A percentile compares a stretch with the other conserved stretches of the same genome.
phyloP scores from a whole-genome alignment of 1,284 basidiomycete genomes.

The Microstroma glucosiphilum region DNA sequence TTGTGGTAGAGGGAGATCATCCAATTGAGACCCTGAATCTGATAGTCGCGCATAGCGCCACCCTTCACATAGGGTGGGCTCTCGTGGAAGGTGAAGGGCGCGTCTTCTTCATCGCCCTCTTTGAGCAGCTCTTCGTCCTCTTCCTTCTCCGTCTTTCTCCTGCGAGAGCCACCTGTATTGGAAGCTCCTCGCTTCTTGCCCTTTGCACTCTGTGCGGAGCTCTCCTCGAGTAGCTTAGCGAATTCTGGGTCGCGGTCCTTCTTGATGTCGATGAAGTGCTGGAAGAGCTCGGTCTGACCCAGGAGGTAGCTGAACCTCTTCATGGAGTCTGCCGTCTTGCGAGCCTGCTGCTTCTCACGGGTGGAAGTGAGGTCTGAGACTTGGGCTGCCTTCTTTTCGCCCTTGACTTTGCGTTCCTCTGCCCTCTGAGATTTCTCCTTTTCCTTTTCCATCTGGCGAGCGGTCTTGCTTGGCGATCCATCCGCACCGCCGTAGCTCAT shows the following conservation, averaged over 20 bases:
- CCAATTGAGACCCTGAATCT: slow-evolving; percentile 50
- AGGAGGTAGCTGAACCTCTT: slow-evolving; percentile 48
- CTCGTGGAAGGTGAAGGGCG: slow-evolving; percentile 42
- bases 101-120: slow-evolving; percentile 73
- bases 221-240: slow-evolving; percentile 70
- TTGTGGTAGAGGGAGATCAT: slow-evolving; percentile 31
- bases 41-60: slow-evolving; percentile 84
- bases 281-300: slow-evolving; percentile 50
- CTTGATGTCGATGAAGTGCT: slow-evolving; percentile 51
- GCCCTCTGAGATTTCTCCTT: slow-evolving; percentile 32
- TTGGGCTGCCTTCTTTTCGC: slow-evolving; percentile 31
- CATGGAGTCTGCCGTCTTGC: slow-evolving; percentile 46
- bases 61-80: slow-evolving; percentile 55
- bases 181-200: slow-evolving; percentile 8
- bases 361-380: slow-evolving; percentile 32
- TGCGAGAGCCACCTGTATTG: slow-evolving; percentile 60
- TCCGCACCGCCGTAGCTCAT: slow-evolving; percentile 7
- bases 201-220: slow-evolving; percentile 32
- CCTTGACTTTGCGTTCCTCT: slow-evolving; percentile 13
- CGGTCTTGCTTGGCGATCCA: slow-evolving; percentile 29
- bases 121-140: slow-evolving; percentile 71
- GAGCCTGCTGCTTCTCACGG: slow-evolving; percentile 36
- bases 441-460: slow-evolving; percentile 37
- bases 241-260: slow-evolving; percentile 87
- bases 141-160: slow-evolving; percentile 81